Conservation (phyloP, 345 rosid genomes). For the Ailanthus altissimus region DNA sequence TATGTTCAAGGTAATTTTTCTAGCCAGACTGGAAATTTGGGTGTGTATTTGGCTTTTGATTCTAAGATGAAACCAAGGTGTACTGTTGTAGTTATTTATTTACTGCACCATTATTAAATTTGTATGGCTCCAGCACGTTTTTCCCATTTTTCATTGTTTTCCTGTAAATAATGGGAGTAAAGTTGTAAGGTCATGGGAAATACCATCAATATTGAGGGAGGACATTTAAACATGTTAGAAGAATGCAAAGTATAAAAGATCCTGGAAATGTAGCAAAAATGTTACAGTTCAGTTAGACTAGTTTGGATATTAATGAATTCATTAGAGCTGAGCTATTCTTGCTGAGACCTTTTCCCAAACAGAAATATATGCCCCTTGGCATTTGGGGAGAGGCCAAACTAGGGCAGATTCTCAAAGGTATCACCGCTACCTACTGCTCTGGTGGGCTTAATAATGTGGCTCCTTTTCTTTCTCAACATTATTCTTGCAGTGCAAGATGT, state of each 20-base stretch:
- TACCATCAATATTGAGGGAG: background rate
- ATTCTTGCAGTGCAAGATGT: background rate
- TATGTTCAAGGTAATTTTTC: slow-evolving; percentile 83
- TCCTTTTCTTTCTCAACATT: background rate
- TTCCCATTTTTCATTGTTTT: background rate
- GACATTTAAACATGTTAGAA: background rate
- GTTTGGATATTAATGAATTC: background rate
- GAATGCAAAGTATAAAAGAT: too few species aligned
- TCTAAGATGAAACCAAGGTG: slow-evolving; percentile 1
- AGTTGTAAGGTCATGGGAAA: background rate
- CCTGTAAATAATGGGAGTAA: too few species aligned
- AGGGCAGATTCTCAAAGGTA: background rate
- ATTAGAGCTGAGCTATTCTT: background rate
- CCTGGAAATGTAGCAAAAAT: background rate
- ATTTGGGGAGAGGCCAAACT: background rate
- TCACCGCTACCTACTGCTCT: background rate
- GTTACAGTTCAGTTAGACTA: background rate
- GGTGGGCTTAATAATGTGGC: background rate
- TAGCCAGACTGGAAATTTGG: slow-evolving; percentile 9
- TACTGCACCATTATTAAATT: background rate
- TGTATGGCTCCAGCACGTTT: background rate
- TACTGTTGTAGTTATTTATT: background rate
- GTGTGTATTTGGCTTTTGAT: background rate
- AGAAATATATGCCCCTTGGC: background rate
- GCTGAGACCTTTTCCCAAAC: background rate